Base-by-base conservation (phyloP, 2,329 filamentous ascomycete species). In the Venturia asperata region DNA sequence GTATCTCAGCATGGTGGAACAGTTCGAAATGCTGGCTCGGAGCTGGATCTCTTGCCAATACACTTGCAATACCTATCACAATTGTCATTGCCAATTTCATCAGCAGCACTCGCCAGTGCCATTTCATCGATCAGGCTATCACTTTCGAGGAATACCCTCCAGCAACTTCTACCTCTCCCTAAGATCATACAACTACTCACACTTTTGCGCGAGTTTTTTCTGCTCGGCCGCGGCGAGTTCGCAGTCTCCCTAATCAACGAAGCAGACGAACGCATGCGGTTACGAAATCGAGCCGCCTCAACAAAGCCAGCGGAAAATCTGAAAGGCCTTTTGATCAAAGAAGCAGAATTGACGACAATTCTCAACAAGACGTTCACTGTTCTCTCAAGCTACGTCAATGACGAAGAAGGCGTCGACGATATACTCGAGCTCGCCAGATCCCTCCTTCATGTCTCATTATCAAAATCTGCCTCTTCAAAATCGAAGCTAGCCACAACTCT, bases 181-280 rank as follows among this genome's bases (percentile, higher is more conserved):
- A 89, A 85, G 70, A 91, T 96, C 4, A 79, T 91, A 6, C 88
- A 94, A 68, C 85, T 90, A 62, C 79, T 97, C 17, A 85, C 86
- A 37, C 80, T 97, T 10, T 81, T 97, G 0, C 84, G 92, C 61
- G 87, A 94, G 65, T 97, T 96, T 76, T 91, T 97, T 69, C 82
- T 99, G 2, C 82, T 99, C 0, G 88, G 89, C 0, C 85, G 91
- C 42, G 93, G 93, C 63, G 94, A 97, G 74, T 99, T 99, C 74
- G 91, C 92, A 24, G 87, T 94, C 76, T 88, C 89, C 0, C 77
- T 99, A 34, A 91, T 95, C 0, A 85, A 88, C 43, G 90, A 97
- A 77, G 91, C 93, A 0, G 91, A 97, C 69, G 85, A 88, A 64
- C 88, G 87, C 69, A 83, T 94, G 30, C 83, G 85, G n/a, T 87